Evolutionary conservation across 129 eudicot genomes (phyloP).

Genomic region (Lactuca saligna): DNA sequence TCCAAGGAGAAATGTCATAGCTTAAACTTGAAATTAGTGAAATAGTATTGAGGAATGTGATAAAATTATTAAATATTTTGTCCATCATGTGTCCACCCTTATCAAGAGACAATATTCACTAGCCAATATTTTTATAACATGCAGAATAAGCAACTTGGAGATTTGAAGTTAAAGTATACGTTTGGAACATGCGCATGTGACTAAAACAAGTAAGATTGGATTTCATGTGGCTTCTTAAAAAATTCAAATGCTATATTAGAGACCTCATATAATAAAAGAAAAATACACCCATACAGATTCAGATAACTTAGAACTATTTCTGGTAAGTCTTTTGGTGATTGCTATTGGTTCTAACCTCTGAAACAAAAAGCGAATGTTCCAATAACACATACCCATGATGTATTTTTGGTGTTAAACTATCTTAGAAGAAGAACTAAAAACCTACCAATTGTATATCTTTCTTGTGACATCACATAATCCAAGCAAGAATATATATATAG

Average conservation of each 20-base stretch:
- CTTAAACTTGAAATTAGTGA: conserved; percentile 26
- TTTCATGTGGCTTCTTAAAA: conserved; percentile 60
- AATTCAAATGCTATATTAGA: conserved; percentile 18
- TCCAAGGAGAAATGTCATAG: conserved; percentile 29
- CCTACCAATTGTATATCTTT: neutral
- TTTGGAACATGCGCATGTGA: conserved; percentile 54
- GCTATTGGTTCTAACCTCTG: conserved; percentile 14
- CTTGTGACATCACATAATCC: neutral
- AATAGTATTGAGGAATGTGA: conserved; percentile 36
- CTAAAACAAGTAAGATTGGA: conserved; percentile 56
- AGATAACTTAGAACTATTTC: conserved; percentile 19
- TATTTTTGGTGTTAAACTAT: neutral
- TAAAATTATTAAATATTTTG: conserved; percentile 17
- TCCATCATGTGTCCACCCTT: conserved; percentile 44
- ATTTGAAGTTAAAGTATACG: conserved; percentile 3
- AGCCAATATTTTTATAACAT: conserved; percentile 32
- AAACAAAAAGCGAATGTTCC: conserved; percentile 6
- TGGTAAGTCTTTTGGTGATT: neutral
- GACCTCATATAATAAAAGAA: conserved; percentile 5
- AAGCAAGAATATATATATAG: neutral
- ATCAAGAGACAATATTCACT: conserved; percentile 39
- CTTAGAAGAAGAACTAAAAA: neutral
- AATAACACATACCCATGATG: conserved; percentile 11
- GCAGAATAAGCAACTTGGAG: conserved; percentile 22
- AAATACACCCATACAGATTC: conserved; percentile 16